phyloP scores from a whole-genome alignment of 2,329 filamentous ascomycete genomes.

The Piedraia hortae region DNA sequence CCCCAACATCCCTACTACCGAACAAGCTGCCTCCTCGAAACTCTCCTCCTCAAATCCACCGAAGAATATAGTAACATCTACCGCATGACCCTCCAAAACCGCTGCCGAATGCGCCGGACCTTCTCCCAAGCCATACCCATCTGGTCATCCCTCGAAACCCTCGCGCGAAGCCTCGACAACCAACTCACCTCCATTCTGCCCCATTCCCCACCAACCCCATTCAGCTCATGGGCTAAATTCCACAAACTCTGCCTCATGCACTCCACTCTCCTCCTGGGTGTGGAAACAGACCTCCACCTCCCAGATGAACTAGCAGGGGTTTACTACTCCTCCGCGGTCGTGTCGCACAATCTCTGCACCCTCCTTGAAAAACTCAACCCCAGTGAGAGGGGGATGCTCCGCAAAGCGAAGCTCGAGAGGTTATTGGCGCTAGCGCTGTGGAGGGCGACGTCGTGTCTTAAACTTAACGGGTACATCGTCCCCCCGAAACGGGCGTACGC shows the following conservation, averaged over 20 bases:
- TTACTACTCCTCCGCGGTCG: conserved; percentile 35
- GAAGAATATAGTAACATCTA: conserved; percentile 57
- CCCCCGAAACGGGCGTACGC: conserved; percentile 33
- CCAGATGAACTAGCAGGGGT: conserved; percentile 60
- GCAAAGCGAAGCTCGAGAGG: conserved; percentile 7
- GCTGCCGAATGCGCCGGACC: conserved; percentile 69
- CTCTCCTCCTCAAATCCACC: conserved; percentile 26
- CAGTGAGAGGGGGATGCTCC: no score
- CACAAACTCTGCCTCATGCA: conserved; percentile 79
- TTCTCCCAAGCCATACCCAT: conserved; percentile 59
- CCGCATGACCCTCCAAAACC: conserved; percentile 65
- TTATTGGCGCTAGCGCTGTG: conserved; percentile 11
- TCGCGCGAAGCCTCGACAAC: conserved; percentile 21
- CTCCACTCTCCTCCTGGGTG: conserved; percentile 68
- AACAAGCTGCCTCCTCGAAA: conserved; percentile 47
- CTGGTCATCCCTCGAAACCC: conserved; percentile 60
- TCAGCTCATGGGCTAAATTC: conserved; percentile 78
- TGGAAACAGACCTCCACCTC: conserved; percentile 77
- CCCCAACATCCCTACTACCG: conserved; percentile 46
- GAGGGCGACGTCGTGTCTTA: conserved; percentile 36
- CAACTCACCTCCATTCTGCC: no score
- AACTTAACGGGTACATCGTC: conserved; percentile 27
- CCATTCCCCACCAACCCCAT: no score
- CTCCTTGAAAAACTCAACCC: conserved; percentile 8
- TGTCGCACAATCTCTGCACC: conserved; percentile 36